Conservation (phyloP, 495 filamentous ascomycete genomes). For the Penicillium dipodomyicola region DNA sequence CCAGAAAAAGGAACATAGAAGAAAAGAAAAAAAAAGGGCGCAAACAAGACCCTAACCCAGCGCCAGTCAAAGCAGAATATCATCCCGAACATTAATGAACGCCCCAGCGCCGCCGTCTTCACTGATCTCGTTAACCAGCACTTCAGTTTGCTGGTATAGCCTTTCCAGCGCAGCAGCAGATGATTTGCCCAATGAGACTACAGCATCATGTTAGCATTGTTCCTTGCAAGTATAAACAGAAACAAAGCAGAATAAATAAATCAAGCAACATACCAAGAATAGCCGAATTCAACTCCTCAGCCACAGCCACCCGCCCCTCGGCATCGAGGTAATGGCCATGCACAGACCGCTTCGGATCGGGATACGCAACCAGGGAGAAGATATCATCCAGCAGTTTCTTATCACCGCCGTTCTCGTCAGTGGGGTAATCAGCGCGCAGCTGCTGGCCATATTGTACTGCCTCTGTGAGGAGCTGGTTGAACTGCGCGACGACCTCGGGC, state of each 20-base stretch:
- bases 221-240: neutral
- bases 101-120: slow-evolving; percentile 82
- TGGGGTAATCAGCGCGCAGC: slow-evolving; percentile 69
- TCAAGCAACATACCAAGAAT: slow-evolving; percentile 69
- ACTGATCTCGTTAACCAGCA: slow-evolving; percentile 76
- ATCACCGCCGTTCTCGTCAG: slow-evolving; percentile 65
- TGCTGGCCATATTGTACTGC: slow-evolving; percentile 79
- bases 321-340: slow-evolving; percentile 78
- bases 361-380: slow-evolving; percentile 85
- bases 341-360: slow-evolving; percentile 69
- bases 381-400: slow-evolving; percentile 77
- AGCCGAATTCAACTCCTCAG: slow-evolving; percentile 91
- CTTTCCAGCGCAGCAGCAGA: slow-evolving; percentile 83
- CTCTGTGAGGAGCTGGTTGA: slow-evolving; percentile 59
- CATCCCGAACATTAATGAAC: slow-evolving; percentile 77
- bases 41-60: neutral
- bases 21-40: neutral
- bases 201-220: slow-evolving; percentile 17
- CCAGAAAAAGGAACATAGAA: neutral
- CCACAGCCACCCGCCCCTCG: slow-evolving; percentile 71
- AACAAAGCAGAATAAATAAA: slow-evolving; percentile 4
- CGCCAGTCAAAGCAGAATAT: slow-evolving; percentile 49
- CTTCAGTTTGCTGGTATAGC: slow-evolving; percentile 81
- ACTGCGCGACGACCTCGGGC: slow-evolving; percentile 33
- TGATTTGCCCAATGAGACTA: slow-evolving; percentile 87